These are phyloP conservation scores for Tagetes patula DNA, from an alignment of 129 eudicot species.

Conservation along the genomic window DNA sequence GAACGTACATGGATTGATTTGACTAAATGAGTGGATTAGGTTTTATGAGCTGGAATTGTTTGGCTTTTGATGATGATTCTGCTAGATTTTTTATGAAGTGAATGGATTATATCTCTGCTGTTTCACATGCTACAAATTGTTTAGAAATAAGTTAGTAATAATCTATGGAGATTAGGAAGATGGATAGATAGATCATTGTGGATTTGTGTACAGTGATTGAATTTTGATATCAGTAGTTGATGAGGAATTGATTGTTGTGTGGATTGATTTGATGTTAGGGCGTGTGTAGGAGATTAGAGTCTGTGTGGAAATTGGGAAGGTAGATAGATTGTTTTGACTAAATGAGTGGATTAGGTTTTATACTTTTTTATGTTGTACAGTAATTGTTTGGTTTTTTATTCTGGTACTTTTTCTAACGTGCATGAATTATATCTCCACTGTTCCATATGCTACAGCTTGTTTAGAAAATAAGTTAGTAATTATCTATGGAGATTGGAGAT, in stretches of 20 bases:
- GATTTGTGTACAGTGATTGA: slow-evolving; percentile 2
- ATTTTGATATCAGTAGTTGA: no score
- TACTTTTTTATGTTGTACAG: neutral
- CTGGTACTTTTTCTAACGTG: no score
- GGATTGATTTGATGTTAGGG: neutral
- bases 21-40: neutral
- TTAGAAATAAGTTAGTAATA: neutral
- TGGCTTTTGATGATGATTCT: no score
- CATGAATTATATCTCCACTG: no score
- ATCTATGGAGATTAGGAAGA: slow-evolving; percentile 6
- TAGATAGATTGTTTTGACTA: slow-evolving; percentile 7
- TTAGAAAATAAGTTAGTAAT: slow-evolving; percentile 4
- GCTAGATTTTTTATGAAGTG: no score
- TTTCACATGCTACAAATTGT: neutral
- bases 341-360: slow-evolving; percentile 2
- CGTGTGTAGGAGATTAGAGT: neutral
- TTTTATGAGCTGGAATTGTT: neutral
- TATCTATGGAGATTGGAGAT: neutral
- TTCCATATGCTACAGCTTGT: neutral
- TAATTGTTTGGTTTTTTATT: neutral
- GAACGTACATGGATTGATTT: slow-evolving; percentile 10
- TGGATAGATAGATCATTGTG: slow-evolving; percentile 1
- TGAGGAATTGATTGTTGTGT: no score
- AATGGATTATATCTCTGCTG: no score
- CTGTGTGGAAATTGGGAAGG: slow-evolving; percentile 3